phyloP scores from a whole-genome alignment of 2,329 filamentous ascomycete species.

The Fusarium setosum region DNA sequence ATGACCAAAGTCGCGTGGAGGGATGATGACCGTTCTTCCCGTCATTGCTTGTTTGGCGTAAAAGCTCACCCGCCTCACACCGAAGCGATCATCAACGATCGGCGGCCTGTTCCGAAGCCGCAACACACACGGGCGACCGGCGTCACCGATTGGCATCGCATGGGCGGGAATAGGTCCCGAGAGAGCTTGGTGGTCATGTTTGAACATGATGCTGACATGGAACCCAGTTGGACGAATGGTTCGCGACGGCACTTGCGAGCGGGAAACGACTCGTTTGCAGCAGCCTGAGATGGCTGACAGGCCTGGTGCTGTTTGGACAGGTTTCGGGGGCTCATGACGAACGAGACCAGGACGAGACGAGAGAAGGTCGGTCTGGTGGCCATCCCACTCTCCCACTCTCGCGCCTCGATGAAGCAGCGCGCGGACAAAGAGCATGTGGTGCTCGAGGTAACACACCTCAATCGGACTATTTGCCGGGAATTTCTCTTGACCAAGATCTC shows the following conservation, averaged over 20 bases:
- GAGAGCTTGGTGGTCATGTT: neutral
- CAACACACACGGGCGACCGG: slow-evolving; percentile 27
- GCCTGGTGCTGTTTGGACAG: slow-evolving; percentile 3
- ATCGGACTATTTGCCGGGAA: neutral
- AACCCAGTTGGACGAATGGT: neutral
- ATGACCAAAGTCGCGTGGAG: slow-evolving; percentile 19
- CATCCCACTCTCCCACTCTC: neutral
- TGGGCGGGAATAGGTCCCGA: slow-evolving; percentile 16
- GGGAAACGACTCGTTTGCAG: neutral
- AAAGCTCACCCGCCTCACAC: slow-evolving; percentile 17
- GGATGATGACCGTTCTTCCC: slow-evolving; percentile 12
- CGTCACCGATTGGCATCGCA: slow-evolving; percentile 38
- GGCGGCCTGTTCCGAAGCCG: slow-evolving; percentile 31
- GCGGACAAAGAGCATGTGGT: neutral
- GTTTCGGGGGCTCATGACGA: slow-evolving; percentile 11
- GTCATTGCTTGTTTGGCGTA: neutral
- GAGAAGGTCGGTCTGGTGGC: slow-evolving; percentile 9
- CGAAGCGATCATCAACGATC: slow-evolving; percentile 32
- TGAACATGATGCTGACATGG: slow-evolving; percentile 19
- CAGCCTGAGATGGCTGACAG: neutral
- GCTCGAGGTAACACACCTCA: neutral
- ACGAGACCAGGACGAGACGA: neutral
- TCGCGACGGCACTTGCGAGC: neutral
- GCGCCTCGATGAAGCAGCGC: too few relatives aligned
- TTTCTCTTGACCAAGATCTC: neutral